Conservation (phyloP, 495 filamentous ascomycete genomes). For the Collariella sp. region DNA sequence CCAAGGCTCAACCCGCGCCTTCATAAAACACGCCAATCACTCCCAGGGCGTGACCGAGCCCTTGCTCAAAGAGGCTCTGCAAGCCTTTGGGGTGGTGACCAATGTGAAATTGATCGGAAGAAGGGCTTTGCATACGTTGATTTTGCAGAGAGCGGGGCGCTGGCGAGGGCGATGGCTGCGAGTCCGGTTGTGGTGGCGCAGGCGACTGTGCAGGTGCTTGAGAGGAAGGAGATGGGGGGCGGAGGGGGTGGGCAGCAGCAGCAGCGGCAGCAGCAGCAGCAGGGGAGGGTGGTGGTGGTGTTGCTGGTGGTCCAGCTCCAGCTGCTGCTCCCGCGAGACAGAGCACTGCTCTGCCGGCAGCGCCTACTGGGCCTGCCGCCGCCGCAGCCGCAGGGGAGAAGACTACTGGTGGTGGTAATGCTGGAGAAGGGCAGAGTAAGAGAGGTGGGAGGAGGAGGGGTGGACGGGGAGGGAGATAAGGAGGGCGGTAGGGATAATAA, state of each 20-base stretch:
- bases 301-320: not conserved
- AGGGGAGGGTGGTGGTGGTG: constrained; percentile 12
- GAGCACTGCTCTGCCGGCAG: not conserved
- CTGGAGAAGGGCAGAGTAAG: constrained; percentile 11
- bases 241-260: not conserved
- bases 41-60: constrained; percentile 84
- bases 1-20: constrained; percentile 73
- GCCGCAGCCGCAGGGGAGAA: constrained; percentile 13
- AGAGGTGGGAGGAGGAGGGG: constrained; percentile 19
- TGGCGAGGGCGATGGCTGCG: constrained; percentile 70
- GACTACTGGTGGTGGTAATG: no score
- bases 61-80: constrained; percentile 61
- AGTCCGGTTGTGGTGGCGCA: constrained; percentile 74
- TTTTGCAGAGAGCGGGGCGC: constrained; percentile 59
- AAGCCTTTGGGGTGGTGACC: constrained; percentile 57
- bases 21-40: constrained; percentile 85
- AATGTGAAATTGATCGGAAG: constrained; percentile 80
- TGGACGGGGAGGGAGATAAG: no score
- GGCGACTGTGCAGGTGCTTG: constrained; percentile 76
- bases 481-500: constrained; percentile 14
- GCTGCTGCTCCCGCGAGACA: not conserved
- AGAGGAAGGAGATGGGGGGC: constrained; percentile 54
- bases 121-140: constrained; percentile 91
- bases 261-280: not conserved
- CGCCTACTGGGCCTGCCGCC: not conserved